Conservation (phyloP, 1,139 yeast genomes). For the Yamadazyma blattariae region DNA sequence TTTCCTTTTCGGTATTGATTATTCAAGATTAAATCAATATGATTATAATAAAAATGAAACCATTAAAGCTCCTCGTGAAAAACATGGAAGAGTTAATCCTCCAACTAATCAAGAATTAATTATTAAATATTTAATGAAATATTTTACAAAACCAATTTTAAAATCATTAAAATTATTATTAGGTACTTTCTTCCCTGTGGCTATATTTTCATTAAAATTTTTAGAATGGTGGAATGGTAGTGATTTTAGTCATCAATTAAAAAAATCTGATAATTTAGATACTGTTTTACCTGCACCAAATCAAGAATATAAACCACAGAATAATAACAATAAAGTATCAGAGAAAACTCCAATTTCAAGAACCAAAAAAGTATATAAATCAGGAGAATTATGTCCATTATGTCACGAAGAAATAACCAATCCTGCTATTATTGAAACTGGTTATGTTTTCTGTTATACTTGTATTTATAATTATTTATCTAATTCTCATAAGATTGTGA, state of each 20-base stretch:
- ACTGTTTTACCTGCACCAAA: conserved; percentile 49
- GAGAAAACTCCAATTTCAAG: conserved; percentile 3
- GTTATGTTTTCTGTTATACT: conserved; percentile 84
- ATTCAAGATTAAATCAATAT: conserved; percentile 62
- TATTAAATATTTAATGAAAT: conserved; percentile 24
- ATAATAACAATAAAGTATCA: not conserved
- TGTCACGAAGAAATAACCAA: conserved; percentile 65
- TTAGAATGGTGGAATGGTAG: conserved; percentile 95
- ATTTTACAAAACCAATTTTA: conserved; percentile 41
- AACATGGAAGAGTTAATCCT: conserved; percentile 42
- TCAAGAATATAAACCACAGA: not conserved
- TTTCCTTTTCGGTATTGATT: conserved; percentile 60
- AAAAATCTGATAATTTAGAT: conserved; percentile 49
- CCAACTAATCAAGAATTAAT: conserved; percentile 50
- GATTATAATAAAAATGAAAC: conserved; percentile 57
- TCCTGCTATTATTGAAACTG: conserved; percentile 90
- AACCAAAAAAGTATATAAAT: conserved; percentile 20
- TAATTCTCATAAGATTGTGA: conserved; percentile 38
- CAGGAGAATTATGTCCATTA: conserved; percentile 60
- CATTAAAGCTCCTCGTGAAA: conserved; percentile 12
- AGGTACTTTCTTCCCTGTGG: conserved; percentile 72
- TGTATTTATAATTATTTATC: conserved; percentile 73
- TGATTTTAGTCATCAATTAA: conserved; percentile 63
- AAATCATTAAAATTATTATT: conserved; percentile 34
- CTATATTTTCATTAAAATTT: conserved; percentile 80